Evolutionary conservation across 1,284 basidiomycete species (phyloP), one percentile per base, ranked within the genome.

Genomic region (Singerocomus rubriflavus): DNA sequence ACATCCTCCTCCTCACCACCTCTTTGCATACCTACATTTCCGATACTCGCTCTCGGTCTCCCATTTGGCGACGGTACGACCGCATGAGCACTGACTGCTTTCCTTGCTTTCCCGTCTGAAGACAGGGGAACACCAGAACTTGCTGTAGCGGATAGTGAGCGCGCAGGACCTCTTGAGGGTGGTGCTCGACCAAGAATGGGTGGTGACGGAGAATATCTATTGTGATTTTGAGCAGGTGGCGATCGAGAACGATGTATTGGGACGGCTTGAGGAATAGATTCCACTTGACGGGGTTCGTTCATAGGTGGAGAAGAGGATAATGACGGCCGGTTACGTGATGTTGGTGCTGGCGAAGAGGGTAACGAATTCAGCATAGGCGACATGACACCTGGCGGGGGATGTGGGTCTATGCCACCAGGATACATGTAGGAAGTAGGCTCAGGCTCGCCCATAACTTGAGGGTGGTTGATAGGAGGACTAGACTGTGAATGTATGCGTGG

Each of bases 1-100:
- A 88, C 71, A 63, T 90, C 88, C 64, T 90, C 87, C 59, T 89
- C 87, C 59, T 85, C 84, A 33, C 75, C 73, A 33, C 75, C 73
- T 44, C 61, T 68, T 9, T 60, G 48, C 42, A 57, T 48, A 33
- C 66, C 60, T 16, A 45, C 45, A 54, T 59, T 47, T 56, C 64
- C 49, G 10, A 77, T 71, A 48, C 68, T 71, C 12, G 71, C 64
- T 54, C 70, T 70, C 40, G 77, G 73, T 54, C 71, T 73, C 58
- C 72, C 73, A 38, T 68, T 72, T 48, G 64, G 70, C 33, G 48
- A 57, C 17, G 66, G 60, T 47, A 75, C 68, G 9, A 75, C 72
- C 10, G 82, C 85, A 63, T 83, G 78, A n/a, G 80, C 82, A 59
- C 84, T 88, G 48, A 71, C 64, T 11, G 77, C 80, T 66, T 89